Base-by-base conservation (phyloP, 495 filamentous ascomycete genomes). In the Penicillium coffeae region DNA sequence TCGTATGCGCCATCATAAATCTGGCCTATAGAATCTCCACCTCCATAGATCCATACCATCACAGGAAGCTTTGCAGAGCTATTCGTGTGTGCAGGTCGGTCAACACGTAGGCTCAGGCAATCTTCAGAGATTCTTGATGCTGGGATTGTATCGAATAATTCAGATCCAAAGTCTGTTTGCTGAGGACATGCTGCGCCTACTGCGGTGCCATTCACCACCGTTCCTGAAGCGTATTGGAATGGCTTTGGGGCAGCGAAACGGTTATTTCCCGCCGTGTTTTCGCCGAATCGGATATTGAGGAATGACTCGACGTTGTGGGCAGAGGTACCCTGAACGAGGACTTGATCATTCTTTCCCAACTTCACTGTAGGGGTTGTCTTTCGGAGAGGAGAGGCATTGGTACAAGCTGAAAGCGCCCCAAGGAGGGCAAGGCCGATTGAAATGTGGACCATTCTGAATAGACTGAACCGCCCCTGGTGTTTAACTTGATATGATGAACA, bases 161-260 rank as follows among this genome's bases (percentile, higher is more conserved):
- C n/a, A 12, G 50, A 46, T 3, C 32, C 42, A 16, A 42, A 46
- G 12, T 45, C 47, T n/a, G 46, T 45, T 14, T 46, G 52, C 16
- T 54, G 52, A 25, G 52, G 52, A 21, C 52, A 54, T n/a, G 52
- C 52, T 45, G 52, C 52, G 21, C 52, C 46, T 8, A 46, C 16
- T 3, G 20, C 33, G 13, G 52, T 50, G 21, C 46, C 47, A 47
- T 54, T 54, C 10, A 54, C 47, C 27, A 49, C 36, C 1, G 52
- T 45, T 14, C 52, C 52, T 36, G 27, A 8, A 7, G 47, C 46
- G 34, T 54, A 54, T 10, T 3, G 32, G 10, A 34, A 54, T 30
- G 46, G 42, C 18, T 54, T 50, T 7, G 52, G 52, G 9, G 46
- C 34, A 1, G 46, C 42, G n/a, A 54, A 54, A 27, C 52, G 52